Conservation (phyloP, 352 stramenopile genomes). For the Phytophthora quininea region DNA sequence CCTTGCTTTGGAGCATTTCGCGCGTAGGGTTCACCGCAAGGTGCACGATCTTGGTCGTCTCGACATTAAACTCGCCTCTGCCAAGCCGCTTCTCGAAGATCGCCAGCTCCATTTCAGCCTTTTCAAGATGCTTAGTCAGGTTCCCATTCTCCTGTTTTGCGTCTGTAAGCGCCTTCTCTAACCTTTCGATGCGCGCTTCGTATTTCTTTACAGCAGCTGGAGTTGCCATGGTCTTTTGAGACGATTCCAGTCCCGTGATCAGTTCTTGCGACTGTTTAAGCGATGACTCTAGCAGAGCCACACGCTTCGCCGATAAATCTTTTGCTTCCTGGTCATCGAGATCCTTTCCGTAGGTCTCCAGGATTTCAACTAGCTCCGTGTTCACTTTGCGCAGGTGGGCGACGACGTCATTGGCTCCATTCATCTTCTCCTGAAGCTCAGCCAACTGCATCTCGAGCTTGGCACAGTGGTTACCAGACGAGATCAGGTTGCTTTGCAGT, state of each 20-base stretch:
- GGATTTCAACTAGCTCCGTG: slow-evolving; percentile 61
- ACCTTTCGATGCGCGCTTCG: slow-evolving; percentile 47
- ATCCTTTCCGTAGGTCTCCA: slow-evolving; percentile 68
- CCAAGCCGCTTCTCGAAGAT: slow-evolving; percentile 77
- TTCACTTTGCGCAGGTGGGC: slow-evolving; percentile 60
- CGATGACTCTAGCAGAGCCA: slow-evolving; percentile 51
- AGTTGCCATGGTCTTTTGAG: slow-evolving; percentile 44
- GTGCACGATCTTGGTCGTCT: slow-evolving; percentile 90
- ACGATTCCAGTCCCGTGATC: slow-evolving; percentile 47
- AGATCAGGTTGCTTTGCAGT: slow-evolving; percentile 55
- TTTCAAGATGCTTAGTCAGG: slow-evolving; percentile 67
- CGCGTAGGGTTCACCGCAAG: slow-evolving; percentile 83
- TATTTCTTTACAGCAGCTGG: slow-evolving; percentile 50
- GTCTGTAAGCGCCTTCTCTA: slow-evolving; percentile 54
- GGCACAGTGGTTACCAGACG: slow-evolving; percentile 46
- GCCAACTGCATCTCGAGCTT: slow-evolving; percentile 54
- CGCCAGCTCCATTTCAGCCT: slow-evolving; percentile 63
- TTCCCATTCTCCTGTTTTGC: slow-evolving; percentile 54
- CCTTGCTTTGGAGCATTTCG: slow-evolving; percentile 60
- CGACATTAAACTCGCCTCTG: slow-evolving; percentile 76
- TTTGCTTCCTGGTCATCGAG: slow-evolving; percentile 39
- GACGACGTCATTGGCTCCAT: slow-evolving; percentile 42
- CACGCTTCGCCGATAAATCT: slow-evolving; percentile 34
- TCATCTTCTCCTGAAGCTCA: slow-evolving; percentile 52
- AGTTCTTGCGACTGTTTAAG: slow-evolving; percentile 56